Percentiles rank a stretch among this genome's conserved stretches.
Evolutionary conservation across 2,329 filamentous ascomycete species (phyloP).

Genomic region (Pseudogymnoascus sp.): DNA sequence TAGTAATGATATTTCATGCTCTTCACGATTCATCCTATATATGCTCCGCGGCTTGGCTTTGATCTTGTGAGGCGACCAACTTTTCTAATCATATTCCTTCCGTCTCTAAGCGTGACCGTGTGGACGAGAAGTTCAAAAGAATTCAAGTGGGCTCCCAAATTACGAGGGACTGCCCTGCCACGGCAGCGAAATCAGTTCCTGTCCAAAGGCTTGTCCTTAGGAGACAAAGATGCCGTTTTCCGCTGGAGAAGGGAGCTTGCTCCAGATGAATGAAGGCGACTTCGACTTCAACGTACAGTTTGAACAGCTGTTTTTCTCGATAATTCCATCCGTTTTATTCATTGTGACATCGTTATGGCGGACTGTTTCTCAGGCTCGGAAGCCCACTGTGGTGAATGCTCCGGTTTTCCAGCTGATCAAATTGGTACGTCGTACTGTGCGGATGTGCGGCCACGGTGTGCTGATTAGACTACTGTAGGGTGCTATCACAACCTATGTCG

Average conservation of each 20-base stretch:
- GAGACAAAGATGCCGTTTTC: constrained; percentile 18
- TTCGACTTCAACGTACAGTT: constrained; percentile 29
- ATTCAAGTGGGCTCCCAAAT: not conserved
- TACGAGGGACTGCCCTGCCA: not conserved
- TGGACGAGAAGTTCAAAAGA: not conserved
- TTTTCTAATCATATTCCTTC: not conserved
- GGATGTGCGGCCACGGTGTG: not conserved
- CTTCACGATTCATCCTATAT: not conserved
- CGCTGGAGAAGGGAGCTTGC: constrained; percentile 19
- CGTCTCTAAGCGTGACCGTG: not conserved
- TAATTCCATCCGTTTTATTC: constrained; percentile 27
- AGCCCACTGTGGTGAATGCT: constrained; percentile 28
- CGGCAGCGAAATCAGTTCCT: not conserved
- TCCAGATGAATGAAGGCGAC: constrained; percentile 27
- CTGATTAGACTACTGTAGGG: constrained; percentile 16
- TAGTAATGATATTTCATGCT: not conserved
- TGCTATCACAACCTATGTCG: constrained; percentile 20
- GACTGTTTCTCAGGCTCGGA: constrained; percentile 23
- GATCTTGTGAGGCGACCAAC: not conserved
- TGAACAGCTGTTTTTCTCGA: constrained; percentile 29
- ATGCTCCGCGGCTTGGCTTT: not conserved
- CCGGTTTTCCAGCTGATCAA: constrained; percentile 25
- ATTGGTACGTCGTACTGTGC: constrained; percentile 20
- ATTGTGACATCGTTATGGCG: constrained; percentile 27
- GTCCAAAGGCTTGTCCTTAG: not conserved